Conservation (phyloP, 768 basidiomycete genomes). For the Suillus clintonianus region DNA sequence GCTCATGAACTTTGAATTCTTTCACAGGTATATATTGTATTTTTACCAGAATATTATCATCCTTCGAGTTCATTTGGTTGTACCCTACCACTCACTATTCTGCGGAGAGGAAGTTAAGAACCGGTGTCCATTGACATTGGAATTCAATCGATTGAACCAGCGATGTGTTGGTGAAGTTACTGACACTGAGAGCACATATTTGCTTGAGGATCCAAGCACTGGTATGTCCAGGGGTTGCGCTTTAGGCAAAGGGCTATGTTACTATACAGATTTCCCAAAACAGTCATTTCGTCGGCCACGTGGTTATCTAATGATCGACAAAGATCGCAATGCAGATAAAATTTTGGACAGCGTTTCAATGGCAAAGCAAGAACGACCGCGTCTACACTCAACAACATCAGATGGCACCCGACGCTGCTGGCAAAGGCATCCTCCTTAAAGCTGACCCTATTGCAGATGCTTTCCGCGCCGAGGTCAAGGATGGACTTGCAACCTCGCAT, state of each 20-base stretch:
- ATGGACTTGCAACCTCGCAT: constrained; percentile 36
- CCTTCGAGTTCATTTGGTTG: background rate
- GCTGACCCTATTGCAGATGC: constrained; percentile 73
- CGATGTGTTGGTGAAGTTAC: background rate
- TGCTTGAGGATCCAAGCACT: background rate
- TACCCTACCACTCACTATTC: background rate
- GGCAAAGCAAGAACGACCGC: background rate
- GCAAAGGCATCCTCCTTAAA: constrained; percentile 78
- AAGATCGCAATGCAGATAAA: background rate
- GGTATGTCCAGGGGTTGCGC: background rate
- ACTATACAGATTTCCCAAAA: background rate
- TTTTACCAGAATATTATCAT: constrained; percentile 3
- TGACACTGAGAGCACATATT: background rate
- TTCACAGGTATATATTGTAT: constrained; percentile 6
- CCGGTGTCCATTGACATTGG: background rate
- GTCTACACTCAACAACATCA: background rate
- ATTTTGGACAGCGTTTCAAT: background rate
- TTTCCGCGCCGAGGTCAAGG: constrained; percentile 71
- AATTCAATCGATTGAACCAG: background rate
- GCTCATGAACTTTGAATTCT: constrained; percentile 1
- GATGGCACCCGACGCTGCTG: constrained; percentile 35
- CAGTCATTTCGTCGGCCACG: background rate
- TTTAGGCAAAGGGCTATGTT: no score
- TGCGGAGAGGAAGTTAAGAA: background rate
- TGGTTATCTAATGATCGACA: constrained; percentile 3